A percentile compares a stretch with the other conserved stretches of the same genome.
phyloP scores from a whole-genome alignment of 2,329 filamentous ascomycete species.

The Venturia nashicola region DNA sequence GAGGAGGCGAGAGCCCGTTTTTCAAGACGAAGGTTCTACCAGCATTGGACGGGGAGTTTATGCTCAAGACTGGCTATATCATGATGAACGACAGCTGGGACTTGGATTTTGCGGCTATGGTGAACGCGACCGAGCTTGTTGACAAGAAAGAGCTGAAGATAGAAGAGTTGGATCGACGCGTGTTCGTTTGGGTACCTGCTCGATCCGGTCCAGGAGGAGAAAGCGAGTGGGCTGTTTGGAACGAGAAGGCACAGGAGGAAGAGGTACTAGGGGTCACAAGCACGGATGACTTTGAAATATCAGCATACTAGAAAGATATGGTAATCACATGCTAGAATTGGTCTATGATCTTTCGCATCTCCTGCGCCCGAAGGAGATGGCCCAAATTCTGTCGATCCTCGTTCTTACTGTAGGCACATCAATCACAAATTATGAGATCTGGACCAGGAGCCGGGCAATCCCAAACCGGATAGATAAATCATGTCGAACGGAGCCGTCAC shows the following conservation, averaged over 20 bases:
- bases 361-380: neutral
- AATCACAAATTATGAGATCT: neutral
- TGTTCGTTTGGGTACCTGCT: slow-evolving; percentile 44
- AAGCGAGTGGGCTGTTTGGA: slow-evolving; percentile 59
- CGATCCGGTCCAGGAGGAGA: slow-evolving; percentile 21
- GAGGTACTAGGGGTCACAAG: slow-evolving; percentile 15
- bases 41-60: slow-evolving; percentile 56
- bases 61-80: slow-evolving; percentile 75
- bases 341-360: neutral
- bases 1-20: slow-evolving; percentile 39
- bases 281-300: slow-evolving; percentile 13
- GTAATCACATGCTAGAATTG: too few species aligned
- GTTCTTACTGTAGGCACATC: neutral
- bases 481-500: neutral
- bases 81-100: slow-evolving; percentile 80
- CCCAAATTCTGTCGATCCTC: neutral
- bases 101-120: slow-evolving; percentile 74
- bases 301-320: too few species aligned
- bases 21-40: slow-evolving; percentile 51
- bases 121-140: slow-evolving; percentile 56
- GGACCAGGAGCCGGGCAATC: neutral
- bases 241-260: slow-evolving; percentile 26
- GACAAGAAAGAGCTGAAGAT: slow-evolving; percentile 47
- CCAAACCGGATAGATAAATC: neutral
- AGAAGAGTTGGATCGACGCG: slow-evolving; percentile 58